Evolutionary conservation across 257 asterid genomes (phyloP), one percentile per base, ranked within the genome.

Genomic region (Linaria vulgaris): DNA sequence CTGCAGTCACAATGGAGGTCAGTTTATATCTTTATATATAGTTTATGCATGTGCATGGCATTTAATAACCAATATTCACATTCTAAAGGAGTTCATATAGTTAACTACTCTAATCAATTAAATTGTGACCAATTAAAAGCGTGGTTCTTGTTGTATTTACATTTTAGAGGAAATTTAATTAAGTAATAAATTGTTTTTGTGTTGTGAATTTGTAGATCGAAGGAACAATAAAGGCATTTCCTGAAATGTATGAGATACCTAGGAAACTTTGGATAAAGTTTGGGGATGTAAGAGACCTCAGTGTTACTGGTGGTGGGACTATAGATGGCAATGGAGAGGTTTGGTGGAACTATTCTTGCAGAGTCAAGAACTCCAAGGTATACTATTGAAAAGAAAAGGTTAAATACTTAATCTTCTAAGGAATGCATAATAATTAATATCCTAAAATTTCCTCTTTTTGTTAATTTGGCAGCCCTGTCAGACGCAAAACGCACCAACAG

Each of bases 281-380:
- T 45, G 83, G 85, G 49, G 76, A 83, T 16, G 73, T 89, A 47
- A 68, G 38, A 38, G 73, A 82, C 58, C 70, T 89, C 49, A 71
- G 56, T 9, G 73, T 89, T 63, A 74, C 47, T 65, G 99, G 99
- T 20, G 88, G 90, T 19, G 99, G 99, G 41, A 79, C 79, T 12
- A 72, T 92, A 0, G 84, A 85, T 69, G 99, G 99, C 16, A 87
- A 85, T 59, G 99, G 97, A 12, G 76, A 79, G 63, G 73, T 80
- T 13, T 92, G 99, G 99, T 92, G 99, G 99, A 76, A 79, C 13
- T 77, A 68, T 56, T 87, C 96, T 39, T 92, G 99, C 79, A 92
- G 79, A 71, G 69, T 80, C 61, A 84, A 85, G 78, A 75, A 85
- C 68, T 74, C 69, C 25, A 48, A 62, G 79, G 96, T 88, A 67